phyloP scores from a whole-genome alignment of 164 flowering plant species.

The Sedum album region DNA sequence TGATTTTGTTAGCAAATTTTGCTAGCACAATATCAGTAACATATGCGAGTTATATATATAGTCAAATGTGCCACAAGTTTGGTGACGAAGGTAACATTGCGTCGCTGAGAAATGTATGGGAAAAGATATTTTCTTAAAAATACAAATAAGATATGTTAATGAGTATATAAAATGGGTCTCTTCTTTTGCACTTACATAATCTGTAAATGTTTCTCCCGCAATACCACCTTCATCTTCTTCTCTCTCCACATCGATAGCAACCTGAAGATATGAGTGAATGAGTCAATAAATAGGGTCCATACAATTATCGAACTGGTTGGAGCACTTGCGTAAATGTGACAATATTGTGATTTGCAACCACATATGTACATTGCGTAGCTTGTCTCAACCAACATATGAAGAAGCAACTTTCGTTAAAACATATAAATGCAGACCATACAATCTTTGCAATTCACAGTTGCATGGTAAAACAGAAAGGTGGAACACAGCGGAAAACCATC shows the following conservation, averaged over 20 bases:
- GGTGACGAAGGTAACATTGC: too few relatives aligned
- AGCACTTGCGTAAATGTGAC: background rate
- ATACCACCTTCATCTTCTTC: constrained; percentile 94
- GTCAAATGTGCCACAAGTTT: too few relatives aligned
- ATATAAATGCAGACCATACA: too few relatives aligned
- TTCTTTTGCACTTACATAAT: constrained; percentile 49
- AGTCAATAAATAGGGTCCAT: background rate
- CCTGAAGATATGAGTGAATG: constrained; percentile 27
- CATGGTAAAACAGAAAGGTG: too few relatives aligned
- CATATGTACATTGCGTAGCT: background rate
- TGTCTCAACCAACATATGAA: too few relatives aligned
- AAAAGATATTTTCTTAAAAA: too few relatives aligned
- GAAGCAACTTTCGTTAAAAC: too few relatives aligned
- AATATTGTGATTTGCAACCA: background rate
- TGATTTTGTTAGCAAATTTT: background rate
- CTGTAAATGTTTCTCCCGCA: constrained; percentile 91
- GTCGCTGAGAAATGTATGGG: too few relatives aligned
- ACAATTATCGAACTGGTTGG: background rate
- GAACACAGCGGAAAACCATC: too few relatives aligned
- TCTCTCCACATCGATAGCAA: constrained; percentile 84
- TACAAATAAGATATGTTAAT: too few relatives aligned
- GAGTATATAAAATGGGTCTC: background rate
- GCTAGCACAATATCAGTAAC: background rate
- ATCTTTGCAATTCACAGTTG: too few relatives aligned
- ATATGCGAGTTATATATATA: too few relatives aligned